Percentiles rank a stretch among this genome's conserved stretches.
phyloP scores from a whole-genome alignment of 1,139 yeast species.

The Pneumocystis sp. region DNA sequence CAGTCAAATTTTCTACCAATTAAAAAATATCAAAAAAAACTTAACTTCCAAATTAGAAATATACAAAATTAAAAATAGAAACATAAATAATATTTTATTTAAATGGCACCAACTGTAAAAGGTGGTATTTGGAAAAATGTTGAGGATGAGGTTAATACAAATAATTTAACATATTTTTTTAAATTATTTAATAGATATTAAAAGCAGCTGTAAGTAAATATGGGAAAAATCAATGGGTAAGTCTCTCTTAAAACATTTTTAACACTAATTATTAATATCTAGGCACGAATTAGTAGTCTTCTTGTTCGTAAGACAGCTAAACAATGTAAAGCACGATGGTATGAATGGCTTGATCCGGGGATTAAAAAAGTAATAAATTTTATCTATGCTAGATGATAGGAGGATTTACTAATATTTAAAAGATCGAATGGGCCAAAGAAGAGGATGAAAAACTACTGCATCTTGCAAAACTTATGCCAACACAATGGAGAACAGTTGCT shows the following conservation, averaged over 20 bases:
- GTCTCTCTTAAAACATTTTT: neutral
- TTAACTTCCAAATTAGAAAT: neutral
- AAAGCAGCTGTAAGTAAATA: slow-evolving; percentile 46
- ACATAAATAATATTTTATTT: neutral
- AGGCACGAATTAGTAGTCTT: slow-evolving; percentile 68
- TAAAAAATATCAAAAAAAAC: neutral
- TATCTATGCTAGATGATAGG: neutral
- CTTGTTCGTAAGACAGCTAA: slow-evolving; percentile 74
- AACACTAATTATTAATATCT: neutral
- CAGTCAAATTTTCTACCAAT: too few relatives aligned
- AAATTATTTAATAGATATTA: slow-evolving; percentile 9
- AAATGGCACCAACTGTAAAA: neutral
- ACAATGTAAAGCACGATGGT: slow-evolving; percentile 90
- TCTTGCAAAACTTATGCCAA: slow-evolving; percentile 60
- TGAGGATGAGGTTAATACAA: slow-evolving; percentile 5
- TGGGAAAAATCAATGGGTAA: slow-evolving; percentile 76
- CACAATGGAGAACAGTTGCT: slow-evolving; percentile 88
- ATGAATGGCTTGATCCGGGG: slow-evolving; percentile 69
- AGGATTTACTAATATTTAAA: neutral
- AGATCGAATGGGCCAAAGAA: slow-evolving; percentile 49
- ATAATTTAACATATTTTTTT: neutral
- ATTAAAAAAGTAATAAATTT: slow-evolving; percentile 31
- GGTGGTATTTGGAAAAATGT: slow-evolving; percentile 14
- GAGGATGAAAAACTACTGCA: slow-evolving; percentile 64
- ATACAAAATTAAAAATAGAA: neutral